Base-by-base conservation (phyloP, 345 rosid genomes). In the Clarkia xantiana region DNA sequence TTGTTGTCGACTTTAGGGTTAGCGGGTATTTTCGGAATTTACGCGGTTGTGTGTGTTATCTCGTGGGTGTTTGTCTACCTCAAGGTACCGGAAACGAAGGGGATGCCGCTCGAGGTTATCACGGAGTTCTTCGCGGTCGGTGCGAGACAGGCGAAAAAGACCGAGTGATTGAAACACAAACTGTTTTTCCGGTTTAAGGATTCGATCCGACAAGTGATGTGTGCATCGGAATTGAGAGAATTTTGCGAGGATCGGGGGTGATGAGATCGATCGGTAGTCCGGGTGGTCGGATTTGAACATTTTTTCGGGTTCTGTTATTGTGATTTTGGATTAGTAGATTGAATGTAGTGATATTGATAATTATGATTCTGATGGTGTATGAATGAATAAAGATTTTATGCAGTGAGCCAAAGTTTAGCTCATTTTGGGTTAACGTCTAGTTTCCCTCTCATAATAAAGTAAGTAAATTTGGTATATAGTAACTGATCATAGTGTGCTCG, bases 31-130 rank as follows among this genome's bases (percentile, higher is more conserved):
- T 91, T 82, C 7, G 69, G 91, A 47, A 75, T 84, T 9, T 91
- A 86, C 43, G 98, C 89, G 0, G 73, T 80, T 2, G 81, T 86
- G 20, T 91, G 98, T 9, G 44, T 68, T 4, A 55, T 91, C 63
- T 91, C 96, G 4, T 91, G 83, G 89, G 20, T 84, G 51, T 91
- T 91, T 19, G 84, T 91, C 36, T 91, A 60, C 90, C 47, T 80
- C 71, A 91, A 84, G 68, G 98, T 91, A 14, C 98, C 98, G 0
- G 98, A 91, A 69, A 91, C 96, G 60, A 91, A 91, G 67, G 96
- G 96, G 44, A 86, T 91, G 96, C 98, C 98, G 5, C 83, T 91
- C 44, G 98, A 91, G 65, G 98, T 91, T 62, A 91, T 91, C 58
- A 76, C 90, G 10, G 98, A 91, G 64, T 91, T 84, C 82, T 91